Evolutionary conservation across 2,329 filamentous ascomycete genomes (phyloP).

Genomic region (Fusarium bulbicola): DNA sequence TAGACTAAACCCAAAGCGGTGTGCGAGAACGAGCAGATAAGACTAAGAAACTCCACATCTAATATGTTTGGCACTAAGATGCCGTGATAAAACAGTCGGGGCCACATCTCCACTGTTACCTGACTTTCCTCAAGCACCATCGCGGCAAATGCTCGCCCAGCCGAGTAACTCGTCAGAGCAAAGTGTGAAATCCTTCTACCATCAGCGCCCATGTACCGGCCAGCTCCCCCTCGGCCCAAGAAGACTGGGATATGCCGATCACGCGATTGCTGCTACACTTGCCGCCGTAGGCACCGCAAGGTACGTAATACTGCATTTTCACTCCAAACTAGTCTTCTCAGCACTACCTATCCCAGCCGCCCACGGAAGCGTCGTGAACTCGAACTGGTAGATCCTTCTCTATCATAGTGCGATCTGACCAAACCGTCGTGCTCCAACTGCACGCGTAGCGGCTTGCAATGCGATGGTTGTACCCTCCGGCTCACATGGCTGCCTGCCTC

Average conservation of each 20-base stretch:
- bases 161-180: no score
- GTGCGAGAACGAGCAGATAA: neutral
- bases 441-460: neutral
- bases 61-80: neutral
- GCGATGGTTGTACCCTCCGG: neutral
- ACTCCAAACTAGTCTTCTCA: neutral
- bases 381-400: neutral
- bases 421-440: neutral
- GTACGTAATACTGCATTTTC: neutral
- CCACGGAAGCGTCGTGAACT: neutral
- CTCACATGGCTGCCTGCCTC: neutral
- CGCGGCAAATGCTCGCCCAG: no score
- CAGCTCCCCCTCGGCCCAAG: neutral
- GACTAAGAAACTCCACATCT: neutral
- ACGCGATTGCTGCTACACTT: neutral
- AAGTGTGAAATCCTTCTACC: neutral
- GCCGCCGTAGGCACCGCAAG: neutral
- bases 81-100: no score
- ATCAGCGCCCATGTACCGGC: neutral
- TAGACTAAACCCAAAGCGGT: neutral
- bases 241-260: neutral
- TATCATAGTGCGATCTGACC: neutral
- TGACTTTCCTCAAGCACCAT: neutral
- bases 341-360: neutral
- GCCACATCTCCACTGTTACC: neutral